Conservation (phyloP, 179 eudicot genomes). For the Beta corolliflora region DNA sequence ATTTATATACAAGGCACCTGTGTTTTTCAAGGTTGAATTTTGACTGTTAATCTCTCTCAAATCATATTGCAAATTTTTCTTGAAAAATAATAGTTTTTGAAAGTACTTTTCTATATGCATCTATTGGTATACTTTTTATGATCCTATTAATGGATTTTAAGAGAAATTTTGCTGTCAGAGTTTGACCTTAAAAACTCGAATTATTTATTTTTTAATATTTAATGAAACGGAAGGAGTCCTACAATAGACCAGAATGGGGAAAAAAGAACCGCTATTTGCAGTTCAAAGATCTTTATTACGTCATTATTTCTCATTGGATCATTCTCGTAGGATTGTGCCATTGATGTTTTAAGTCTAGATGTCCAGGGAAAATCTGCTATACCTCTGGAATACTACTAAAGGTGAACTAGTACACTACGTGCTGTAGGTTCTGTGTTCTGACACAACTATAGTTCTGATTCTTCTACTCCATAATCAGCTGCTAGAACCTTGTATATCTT, state of each 20-base stretch:
- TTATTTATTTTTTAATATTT: background rate
- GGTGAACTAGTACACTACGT: background rate
- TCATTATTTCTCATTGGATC: background rate
- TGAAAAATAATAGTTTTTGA: background rate
- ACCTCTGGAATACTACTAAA: background rate
- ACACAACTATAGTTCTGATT: background rate
- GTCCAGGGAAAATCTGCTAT: background rate
- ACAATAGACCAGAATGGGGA: too few relatives aligned
- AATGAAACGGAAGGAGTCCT: background rate
- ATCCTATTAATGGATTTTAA: background rate
- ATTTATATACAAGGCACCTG: background rate
- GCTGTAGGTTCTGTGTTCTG: background rate
- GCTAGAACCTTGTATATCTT: background rate
- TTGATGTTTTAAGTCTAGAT: background rate
- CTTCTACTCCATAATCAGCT: background rate
- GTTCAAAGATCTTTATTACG: background rate
- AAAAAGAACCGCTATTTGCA: background rate
- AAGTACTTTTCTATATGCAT: background rate
- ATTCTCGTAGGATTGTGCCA: background rate
- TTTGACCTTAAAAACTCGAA: background rate
- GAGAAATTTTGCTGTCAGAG: background rate
- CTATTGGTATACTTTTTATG: background rate
- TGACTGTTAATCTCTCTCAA: background rate
- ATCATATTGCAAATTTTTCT: background rate
- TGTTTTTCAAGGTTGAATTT: background rate